A percentile compares a stretch with the other conserved stretches of the same genome.
Conservation (phyloP, 1,139 yeast species). For the Yamadazyma atlantica region DNA sequence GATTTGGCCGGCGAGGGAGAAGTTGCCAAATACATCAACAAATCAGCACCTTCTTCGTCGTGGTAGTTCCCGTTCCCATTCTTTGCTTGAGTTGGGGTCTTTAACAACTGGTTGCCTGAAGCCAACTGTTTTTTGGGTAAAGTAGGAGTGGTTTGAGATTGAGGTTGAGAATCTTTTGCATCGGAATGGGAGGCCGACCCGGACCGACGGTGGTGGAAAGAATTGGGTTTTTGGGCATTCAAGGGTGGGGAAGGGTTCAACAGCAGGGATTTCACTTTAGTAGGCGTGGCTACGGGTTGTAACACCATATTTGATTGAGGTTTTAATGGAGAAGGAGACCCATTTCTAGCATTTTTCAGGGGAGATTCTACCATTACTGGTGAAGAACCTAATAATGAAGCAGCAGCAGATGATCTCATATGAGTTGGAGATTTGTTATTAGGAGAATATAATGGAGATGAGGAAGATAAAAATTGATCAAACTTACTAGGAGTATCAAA, state of each 20-base stretch:
- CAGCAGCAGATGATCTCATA: constrained; percentile 38
- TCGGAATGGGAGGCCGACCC: background rate
- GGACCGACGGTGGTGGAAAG: constrained; percentile 3
- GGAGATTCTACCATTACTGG: constrained; percentile 31
- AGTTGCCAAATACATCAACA: constrained; percentile 78
- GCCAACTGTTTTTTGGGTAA: constrained; percentile 26
- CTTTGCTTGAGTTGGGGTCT: constrained; percentile 39
- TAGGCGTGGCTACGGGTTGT: constrained; percentile 34
- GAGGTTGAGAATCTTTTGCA: constrained; percentile 9
- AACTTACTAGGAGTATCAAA: constrained; percentile 14
- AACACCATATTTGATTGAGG: constrained; percentile 40
- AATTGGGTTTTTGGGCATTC: constrained; percentile 14
- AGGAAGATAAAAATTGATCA: constrained; percentile 24
- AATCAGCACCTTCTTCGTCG: constrained; percentile 80
- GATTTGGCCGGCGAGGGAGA: constrained; percentile 75
- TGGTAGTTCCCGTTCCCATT: constrained; percentile 23
- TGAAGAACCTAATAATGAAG: constrained; percentile 31
- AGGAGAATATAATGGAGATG: constrained; percentile 41
- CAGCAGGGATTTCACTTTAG: constrained; percentile 19
- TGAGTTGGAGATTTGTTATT: constrained; percentile 44
- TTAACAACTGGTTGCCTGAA: constrained; percentile 23
- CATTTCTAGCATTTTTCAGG: constrained; percentile 25
- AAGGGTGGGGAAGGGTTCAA: constrained; percentile 42
- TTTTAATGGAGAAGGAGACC: constrained; percentile 26
- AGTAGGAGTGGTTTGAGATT: constrained; percentile 36